These are phyloP conservation scores for Xylaria cubensis DNA, from an alignment of 495 filamentous ascomycete species.

Conservation along the genomic window DNA sequence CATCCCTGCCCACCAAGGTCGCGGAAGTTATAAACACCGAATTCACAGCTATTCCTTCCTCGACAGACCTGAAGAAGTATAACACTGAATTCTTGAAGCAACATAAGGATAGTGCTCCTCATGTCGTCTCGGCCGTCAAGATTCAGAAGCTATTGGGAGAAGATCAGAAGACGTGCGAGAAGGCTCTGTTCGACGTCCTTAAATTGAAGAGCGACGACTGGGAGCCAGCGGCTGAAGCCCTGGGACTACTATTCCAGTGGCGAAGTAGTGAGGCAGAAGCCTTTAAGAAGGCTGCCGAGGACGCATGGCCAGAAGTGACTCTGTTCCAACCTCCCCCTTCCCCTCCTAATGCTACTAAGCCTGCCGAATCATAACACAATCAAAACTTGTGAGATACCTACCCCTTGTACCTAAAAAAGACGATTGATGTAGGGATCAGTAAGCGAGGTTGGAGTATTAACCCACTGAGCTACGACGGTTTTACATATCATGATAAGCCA, in stretches of 20 bases:
- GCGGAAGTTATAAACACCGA: conserved; percentile 70
- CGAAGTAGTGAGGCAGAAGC: conserved; percentile 58
- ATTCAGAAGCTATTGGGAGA: conserved; percentile 66
- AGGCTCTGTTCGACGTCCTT: conserved; percentile 65
- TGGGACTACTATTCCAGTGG: conserved; percentile 67
- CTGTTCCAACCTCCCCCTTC: conserved; percentile 50
- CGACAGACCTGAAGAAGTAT: conserved; percentile 64
- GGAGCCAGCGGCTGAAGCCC: conserved; percentile 65
- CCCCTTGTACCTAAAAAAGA: conserved; percentile 9
- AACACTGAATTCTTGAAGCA: conserved; percentile 71
- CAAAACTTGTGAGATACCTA: neutral
- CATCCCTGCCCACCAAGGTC: conserved; percentile 63
- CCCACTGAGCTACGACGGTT: conserved; percentile 4
- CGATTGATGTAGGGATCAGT: conserved; percentile 6
- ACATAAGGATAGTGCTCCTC: conserved; percentile 66
- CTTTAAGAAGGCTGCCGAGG: conserved; percentile 68
- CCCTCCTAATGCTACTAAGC: neutral
- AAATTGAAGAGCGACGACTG: conserved; percentile 60
- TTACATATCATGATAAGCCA: conserved; percentile 12
- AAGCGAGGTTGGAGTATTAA: neutral
- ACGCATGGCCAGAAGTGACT: conserved; percentile 75
- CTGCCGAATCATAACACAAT: conserved; percentile 7
- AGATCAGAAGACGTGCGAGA: conserved; percentile 62
- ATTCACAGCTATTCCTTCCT: conserved; percentile 65
- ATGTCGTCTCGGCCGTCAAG: conserved; percentile 68